Conservation (phyloP, 2,329 filamentous ascomycete genomes). For the Colletotrichum scovillei region DNA sequence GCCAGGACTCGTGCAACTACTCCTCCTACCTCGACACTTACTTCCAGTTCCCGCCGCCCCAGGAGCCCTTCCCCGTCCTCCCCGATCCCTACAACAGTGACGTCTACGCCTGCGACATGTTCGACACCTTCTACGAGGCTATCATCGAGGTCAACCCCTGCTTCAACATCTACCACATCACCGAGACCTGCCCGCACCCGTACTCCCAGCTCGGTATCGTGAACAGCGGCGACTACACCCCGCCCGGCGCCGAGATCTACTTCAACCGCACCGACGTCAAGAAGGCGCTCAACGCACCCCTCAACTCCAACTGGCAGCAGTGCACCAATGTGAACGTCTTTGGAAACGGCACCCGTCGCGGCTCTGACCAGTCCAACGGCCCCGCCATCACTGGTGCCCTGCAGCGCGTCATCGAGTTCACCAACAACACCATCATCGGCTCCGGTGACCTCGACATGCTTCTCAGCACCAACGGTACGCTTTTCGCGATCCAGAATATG, state of each 20-base stretch:
- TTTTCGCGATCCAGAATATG: constrained; percentile 77
- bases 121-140: constrained; percentile 65
- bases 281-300: constrained; percentile 72
- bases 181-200: constrained; percentile 75
- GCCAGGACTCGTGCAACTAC: constrained; percentile 72
- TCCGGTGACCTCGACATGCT: constrained; percentile 60
- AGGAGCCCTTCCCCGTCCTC: constrained; percentile 62
- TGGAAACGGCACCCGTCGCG: constrained; percentile 35
- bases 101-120: constrained; percentile 64
- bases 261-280: constrained; percentile 80
- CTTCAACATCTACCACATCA: constrained; percentile 83
- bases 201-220: constrained; percentile 80
- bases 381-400: constrained; percentile 34
- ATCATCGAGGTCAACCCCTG: constrained; percentile 75
- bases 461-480: constrained; percentile 70
- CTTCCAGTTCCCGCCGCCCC: constrained; percentile 74
- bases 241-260: constrained; percentile 71
- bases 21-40: constrained; percentile 69
- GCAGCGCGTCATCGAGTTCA: constrained; percentile 44
- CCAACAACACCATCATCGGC: constrained; percentile 46
- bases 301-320: constrained; percentile 41
- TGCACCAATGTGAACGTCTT: constrained; percentile 43
- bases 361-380: constrained; percentile 25
- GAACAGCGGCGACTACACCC: constrained; percentile 71
- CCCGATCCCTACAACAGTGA: constrained; percentile 54